These are phyloP conservation scores for Geotrichum aggregatum DNA, from an alignment of 1,139 yeast species.

Conservation along the genomic window DNA sequence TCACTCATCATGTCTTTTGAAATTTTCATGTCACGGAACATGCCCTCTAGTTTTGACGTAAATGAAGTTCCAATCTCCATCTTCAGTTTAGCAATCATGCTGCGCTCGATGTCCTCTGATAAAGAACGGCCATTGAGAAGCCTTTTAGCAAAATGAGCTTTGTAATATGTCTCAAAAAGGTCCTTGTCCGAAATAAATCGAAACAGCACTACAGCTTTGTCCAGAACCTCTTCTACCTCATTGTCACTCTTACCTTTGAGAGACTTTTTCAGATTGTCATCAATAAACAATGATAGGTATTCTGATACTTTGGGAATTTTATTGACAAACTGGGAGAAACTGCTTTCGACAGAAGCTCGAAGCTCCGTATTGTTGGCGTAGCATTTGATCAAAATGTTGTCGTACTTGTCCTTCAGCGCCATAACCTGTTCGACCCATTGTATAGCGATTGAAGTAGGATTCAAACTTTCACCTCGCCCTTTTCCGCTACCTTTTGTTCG, in stretches of 20 bases:
- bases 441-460: conserved; percentile 53
- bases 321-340: conserved; percentile 60
- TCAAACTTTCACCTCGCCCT: conserved; percentile 38
- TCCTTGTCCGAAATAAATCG: conserved; percentile 78
- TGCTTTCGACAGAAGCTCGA: conserved; percentile 53
- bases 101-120: conserved; percentile 62
- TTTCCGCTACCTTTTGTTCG: conserved; percentile 25
- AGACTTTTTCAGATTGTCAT: conserved; percentile 62
- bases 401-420: conserved; percentile 50
- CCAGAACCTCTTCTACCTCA: conserved; percentile 53
- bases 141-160: conserved; percentile 84
- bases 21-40: conserved; percentile 75
- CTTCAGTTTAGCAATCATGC: conserved; percentile 63
- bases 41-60: conserved; percentile 76
- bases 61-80: conserved; percentile 79
- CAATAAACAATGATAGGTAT: conserved; percentile 68
- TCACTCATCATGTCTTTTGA: conserved; percentile 59
- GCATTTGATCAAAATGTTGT: conserved; percentile 46
- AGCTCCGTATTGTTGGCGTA: conserved; percentile 49
- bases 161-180: conserved; percentile 78
- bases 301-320: conserved; percentile 61
- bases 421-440: conserved; percentile 67
- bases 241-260: conserved; percentile 50
- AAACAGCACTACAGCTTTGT: conserved; percentile 57
- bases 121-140: conserved; percentile 53